These are phyloP conservation scores for Hemileccinum rubropunctum DNA, from an alignment of 768 basidiomycete genomes.

Conservation along the genomic window DNA sequence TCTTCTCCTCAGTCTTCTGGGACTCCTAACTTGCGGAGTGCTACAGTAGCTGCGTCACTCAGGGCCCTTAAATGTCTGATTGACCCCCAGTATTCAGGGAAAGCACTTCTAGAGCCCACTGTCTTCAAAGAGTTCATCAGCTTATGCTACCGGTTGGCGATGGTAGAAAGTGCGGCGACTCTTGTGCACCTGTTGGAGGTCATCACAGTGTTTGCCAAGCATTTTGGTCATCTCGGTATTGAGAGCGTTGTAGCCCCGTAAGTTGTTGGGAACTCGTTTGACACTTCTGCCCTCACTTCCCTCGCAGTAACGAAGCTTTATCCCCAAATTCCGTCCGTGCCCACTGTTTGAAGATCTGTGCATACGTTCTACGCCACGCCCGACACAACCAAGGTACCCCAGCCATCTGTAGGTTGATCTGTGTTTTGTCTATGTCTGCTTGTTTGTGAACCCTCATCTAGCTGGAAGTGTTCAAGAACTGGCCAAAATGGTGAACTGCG, in stretches of 20 bases:
- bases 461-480: constrained; percentile 50
- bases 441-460: constrained; percentile 35
- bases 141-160: constrained; percentile 84
- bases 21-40: constrained; percentile 39
- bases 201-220: constrained; percentile 53
- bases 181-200: constrained; percentile 74
- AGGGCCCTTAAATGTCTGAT: constrained; percentile 81
- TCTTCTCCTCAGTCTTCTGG: constrained; percentile 59
- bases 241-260: constrained; percentile 22
- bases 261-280: not conserved
- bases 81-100: constrained; percentile 74
- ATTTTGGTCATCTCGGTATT: constrained; percentile 30
- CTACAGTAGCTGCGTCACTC: constrained; percentile 59
- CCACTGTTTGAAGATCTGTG: constrained; percentile 82
- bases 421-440: not conserved
- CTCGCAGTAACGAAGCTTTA: constrained; percentile 31
- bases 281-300: not conserved
- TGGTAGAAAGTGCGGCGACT: constrained; percentile 75
- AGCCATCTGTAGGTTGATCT: constrained; percentile 44
- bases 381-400: constrained; percentile 55
- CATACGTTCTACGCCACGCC: constrained; percentile 72
- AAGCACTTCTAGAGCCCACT: constrained; percentile 72
- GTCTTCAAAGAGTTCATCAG: constrained; percentile 90
- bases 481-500: constrained; percentile 58
- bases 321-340: constrained; percentile 36